Base-by-base conservation (phyloP, 441 rosid species). In the Breynia disticha region DNA sequence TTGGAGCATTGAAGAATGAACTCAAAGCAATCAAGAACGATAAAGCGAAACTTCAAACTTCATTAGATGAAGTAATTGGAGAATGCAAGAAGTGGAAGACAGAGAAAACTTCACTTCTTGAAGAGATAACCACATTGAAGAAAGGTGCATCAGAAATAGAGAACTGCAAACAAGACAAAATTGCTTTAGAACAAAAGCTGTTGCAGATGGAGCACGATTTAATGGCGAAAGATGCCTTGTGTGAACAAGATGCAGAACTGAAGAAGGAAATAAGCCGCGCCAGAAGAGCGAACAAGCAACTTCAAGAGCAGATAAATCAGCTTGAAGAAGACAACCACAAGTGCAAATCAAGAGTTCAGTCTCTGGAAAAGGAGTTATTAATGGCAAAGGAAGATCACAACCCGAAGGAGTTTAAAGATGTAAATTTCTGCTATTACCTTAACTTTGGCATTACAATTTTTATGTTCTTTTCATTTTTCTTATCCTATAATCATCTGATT, bases 271-370 rank as follows among this genome's bases (percentile, higher is more conserved):
- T 77, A 44, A 53, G 62, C 61, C 55, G 53, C 59, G 62, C 67
- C 32, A 75, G 61, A 70, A 68, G 57, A 62, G 59, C 68, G 54
- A 75, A 76, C 61, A 68, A 67, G 44, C 78, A 62, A 54, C 67
- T 69, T 61, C 83, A 69, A 17, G 66, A 57, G 67, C 72, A 59
- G 52, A 56, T 72, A 24, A 56, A 69, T 46, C 72, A 66, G 48
- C 77, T 76, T 16, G 80, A 78, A 57, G 76, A 76, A 38, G 78
- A 76, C 63, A 80, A 73, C 50, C 62, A 65, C 18, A 63, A 61
- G 60, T 59, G 43, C 54, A 35, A 35, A 20, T 58, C n/a, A 51
- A 76, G 55, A 68, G 28, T 60, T 51, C 71, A 48, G 62, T 65
- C 74, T 46, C 76, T 76, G 16, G 82, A 78, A 60, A 73, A 72